Percentiles rank a stretch among this genome's conserved stretches.
phyloP scores from a whole-genome alignment of 495 filamentous ascomycete genomes.

The Penicillium pulvis region DNA sequence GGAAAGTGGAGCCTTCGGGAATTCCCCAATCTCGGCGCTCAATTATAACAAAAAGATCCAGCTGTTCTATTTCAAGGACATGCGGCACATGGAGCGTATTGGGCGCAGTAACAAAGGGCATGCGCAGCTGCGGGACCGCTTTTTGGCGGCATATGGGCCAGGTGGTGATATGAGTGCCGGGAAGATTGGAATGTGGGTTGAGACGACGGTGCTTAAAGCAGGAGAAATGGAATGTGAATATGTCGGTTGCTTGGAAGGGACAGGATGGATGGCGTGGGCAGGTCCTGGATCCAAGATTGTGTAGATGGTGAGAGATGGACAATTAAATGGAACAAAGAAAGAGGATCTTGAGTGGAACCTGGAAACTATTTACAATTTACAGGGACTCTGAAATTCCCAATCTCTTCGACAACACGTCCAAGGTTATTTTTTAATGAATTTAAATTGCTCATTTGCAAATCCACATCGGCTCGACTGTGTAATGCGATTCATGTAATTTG shows the following conservation, averaged over 20 bases:
- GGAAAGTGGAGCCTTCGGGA: slow-evolving; percentile 10
- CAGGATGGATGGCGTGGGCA: slow-evolving; percentile 19
- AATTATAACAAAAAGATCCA: slow-evolving; percentile 30
- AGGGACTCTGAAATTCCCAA: too few species aligned
- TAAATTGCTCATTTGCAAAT: too few species aligned
- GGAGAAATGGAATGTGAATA: slow-evolving; percentile 34
- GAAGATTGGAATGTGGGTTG: slow-evolving; percentile 30
- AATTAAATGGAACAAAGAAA: too few species aligned
- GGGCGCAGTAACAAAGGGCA: slow-evolving; percentile 27
- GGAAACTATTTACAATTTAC: too few species aligned
- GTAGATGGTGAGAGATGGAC: too few species aligned
- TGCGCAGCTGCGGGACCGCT: slow-evolving; percentile 23
- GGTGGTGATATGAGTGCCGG: slow-evolving; percentile 21
- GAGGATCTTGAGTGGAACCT: too few species aligned
- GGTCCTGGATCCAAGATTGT: not conserved
- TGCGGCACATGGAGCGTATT: slow-evolving; percentile 28
- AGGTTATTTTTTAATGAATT: too few species aligned
- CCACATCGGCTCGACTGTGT: too few species aligned
- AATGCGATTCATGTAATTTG: too few species aligned
- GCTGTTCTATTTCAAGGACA: slow-evolving; percentile 33
- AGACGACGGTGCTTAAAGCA: slow-evolving; percentile 27
- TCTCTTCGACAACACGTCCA: too few species aligned
- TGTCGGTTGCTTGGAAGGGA: slow-evolving; percentile 33
- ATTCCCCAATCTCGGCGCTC: slow-evolving; percentile 1
- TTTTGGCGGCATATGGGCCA: slow-evolving; percentile 29